Base-by-base conservation (phyloP, 306 rosid species). In the Elaeagnus macrophylla region DNA sequence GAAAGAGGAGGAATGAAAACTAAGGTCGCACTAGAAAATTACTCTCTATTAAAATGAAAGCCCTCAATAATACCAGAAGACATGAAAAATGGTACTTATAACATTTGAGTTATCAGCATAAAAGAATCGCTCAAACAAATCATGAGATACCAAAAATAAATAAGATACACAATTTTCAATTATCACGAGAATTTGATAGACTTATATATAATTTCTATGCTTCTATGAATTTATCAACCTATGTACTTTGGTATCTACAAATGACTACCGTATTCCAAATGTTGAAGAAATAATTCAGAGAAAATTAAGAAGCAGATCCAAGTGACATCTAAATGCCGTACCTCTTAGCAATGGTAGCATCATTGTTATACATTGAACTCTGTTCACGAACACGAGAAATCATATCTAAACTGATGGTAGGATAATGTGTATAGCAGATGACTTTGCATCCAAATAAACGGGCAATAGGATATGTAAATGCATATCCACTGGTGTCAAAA, bases 361-460 rank as follows among this genome's bases (percentile, higher is more conserved):
- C 86, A 63, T 87, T 91, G 65, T 91, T 91, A 73, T 91, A 91
- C 93, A 84, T 78, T 1, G 57, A 67, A 60, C 61, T 86, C 61
- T 69, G 81, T 7, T 77, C 77, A 48, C 87, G 83, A 75, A 91
- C 97, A 7, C 96, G 95, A 37, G 99, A 81, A n/a, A 91, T 66
- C 99, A 91, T 87, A 75, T 87, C 96, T 38, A 75, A 19, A 65
- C 96, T 91, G 75, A 91, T 91, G n/a, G 97, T 86, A 53, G 97
- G 97, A 61, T 91, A 86, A 75, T 91, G 96, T 2, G 97, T 82
- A 37, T 82, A 86, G 77, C 95, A 84, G 65, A 91, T 73, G 59
- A 91, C 91, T 58, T 60, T 83, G 73, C 97, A 91, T 45, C 94
- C 95, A 65, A 91, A 91, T 57, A 84, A 65, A 70, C 93, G 68